Percentiles rank a stretch among this genome's conserved stretches.
Evolutionary conservation across 208 protist species (phyloP).

Genomic region (Perkinsela sp.): DNA sequence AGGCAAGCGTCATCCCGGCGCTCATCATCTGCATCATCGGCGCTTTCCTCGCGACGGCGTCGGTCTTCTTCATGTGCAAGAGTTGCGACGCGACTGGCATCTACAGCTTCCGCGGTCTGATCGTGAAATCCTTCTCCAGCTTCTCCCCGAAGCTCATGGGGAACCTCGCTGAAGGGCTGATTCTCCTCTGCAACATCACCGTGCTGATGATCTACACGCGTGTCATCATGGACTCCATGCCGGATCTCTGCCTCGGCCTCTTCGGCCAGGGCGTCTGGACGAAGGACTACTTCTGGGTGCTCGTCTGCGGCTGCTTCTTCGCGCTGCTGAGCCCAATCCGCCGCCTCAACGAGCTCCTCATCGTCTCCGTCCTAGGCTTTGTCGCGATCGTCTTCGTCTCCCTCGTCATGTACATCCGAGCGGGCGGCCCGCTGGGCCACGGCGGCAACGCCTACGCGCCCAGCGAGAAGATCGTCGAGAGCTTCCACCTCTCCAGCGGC

Average conservation of each 20-base stretch:
- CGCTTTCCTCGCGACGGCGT: neutral
- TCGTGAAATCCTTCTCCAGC: constrained; percentile 1
- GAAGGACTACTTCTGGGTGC: constrained; percentile 10
- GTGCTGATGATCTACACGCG: constrained; percentile 4
- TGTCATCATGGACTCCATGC: constrained; percentile 4
- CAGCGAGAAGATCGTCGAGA: neutral
- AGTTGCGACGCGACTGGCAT: constrained; percentile 1
- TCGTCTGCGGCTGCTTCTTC: constrained; percentile 21
- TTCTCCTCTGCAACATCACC: constrained; percentile 7
- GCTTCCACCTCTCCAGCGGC: constrained; percentile 1
- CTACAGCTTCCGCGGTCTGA: constrained; percentile 6
- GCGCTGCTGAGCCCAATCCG: constrained; percentile 22
- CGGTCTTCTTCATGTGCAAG: constrained; percentile 3
- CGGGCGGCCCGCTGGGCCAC: neutral
- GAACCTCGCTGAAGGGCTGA: constrained; percentile 1
- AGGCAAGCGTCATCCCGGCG: constrained; percentile 4
- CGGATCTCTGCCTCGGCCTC: constrained; percentile 2
- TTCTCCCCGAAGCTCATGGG: constrained; percentile 1
- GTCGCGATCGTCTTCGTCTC: constrained; percentile 46
- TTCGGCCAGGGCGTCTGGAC: constrained; percentile 6
- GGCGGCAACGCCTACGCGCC: neutral
- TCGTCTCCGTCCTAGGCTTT: constrained; percentile 33
- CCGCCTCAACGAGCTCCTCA: constrained; percentile 51
- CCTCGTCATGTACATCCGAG: constrained; percentile 12
- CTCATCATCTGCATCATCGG: constrained; percentile 2